Evolutionary conservation across 495 filamentous ascomycete genomes (phyloP), one percentile per base, ranked within the genome.

Genomic region (Penicillium argentinense): DNA sequence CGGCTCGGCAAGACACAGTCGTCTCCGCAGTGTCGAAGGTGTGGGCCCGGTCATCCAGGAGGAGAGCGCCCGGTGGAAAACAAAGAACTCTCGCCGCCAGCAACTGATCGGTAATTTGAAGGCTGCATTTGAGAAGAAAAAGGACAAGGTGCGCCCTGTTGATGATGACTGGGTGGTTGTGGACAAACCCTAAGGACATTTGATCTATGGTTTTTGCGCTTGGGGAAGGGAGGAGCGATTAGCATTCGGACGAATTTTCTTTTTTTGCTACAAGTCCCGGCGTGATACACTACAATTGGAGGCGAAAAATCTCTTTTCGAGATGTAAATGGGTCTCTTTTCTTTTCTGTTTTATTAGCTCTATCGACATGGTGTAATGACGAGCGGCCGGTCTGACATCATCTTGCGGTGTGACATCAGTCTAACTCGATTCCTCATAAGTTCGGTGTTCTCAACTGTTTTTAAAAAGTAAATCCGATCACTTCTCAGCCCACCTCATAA

Each of bases 1-100:
- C 64, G 76, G 59, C 13, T 83, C 50, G 46, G 74, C 53, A 19
- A 73, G 53, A 63, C 71, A 53, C 26, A 78, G 56, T 51, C 63
- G 63, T 57, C 75, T 72, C 42, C 74, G 62, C 38, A 71, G 49
- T 39, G 64, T 51, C 19, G 71, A 68, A 49, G 57, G 43, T 48
- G 60, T 42, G 42, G 66, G 46, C 33, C 52, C 66, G 52, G 42
- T 69, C 7, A 9, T 39, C 2, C 64, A 54, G 68, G 72, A 57
- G 62, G 63, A 91, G 66, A 69, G 60, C 66, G 47, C 77, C 55
- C 61, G 73, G 58, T 76, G 84, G 76, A 79, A 76, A 60, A 71
- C 70, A 21, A 86, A 80, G 55, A 60, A 67, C 24, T 64, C 73
- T 49, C 78, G 73, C 52, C 72, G 82, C 44, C 75, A 75, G 51